These are phyloP conservation scores for Guadua angustifolia DNA, from an alignment of 176 grass and related monocot species.

Conservation along the genomic window DNA sequence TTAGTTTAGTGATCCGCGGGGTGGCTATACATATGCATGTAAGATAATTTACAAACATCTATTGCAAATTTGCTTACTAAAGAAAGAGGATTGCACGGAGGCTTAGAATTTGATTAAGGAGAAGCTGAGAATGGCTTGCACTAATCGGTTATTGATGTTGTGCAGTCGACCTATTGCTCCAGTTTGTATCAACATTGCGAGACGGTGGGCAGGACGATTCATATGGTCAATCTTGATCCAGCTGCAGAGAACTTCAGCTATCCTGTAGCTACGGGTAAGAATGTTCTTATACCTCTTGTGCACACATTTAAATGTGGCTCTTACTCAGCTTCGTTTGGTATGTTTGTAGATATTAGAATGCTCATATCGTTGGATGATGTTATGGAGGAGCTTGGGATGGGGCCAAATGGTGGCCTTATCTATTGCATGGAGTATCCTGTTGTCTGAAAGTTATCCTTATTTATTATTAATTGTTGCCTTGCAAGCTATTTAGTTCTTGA, in stretches of 20 bases:
- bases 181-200: constrained; percentile 77
- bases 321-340: neutral
- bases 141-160: constrained; percentile 10
- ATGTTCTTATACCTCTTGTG: neutral
- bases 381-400: constrained; percentile 90
- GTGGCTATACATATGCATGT: neutral
- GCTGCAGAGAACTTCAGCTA: constrained; percentile 89
- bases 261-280: constrained; percentile 72
- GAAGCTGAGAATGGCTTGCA: neutral
- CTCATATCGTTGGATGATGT: constrained; percentile 96
- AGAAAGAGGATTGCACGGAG: neutral
- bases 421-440: constrained; percentile 99
- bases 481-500: neutral
- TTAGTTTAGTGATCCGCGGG: neutral
- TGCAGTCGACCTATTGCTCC: constrained; percentile 93
- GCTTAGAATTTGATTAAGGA: neutral
- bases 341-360: constrained; percentile 80
- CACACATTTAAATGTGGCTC: neutral
- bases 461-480: constrained; percentile 1
- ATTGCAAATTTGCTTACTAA: neutral
- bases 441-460: neutral
- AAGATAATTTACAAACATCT: neutral
- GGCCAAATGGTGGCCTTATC: constrained; percentile 84
- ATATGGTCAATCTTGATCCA: constrained; percentile 92
- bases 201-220: constrained; percentile 64